A percentile compares a stretch with the other conserved stretches of the same genome.
phyloP scores from a whole-genome alignment of 495 filamentous ascomycete genomes.

The Trypethelium eluteriae region DNA sequence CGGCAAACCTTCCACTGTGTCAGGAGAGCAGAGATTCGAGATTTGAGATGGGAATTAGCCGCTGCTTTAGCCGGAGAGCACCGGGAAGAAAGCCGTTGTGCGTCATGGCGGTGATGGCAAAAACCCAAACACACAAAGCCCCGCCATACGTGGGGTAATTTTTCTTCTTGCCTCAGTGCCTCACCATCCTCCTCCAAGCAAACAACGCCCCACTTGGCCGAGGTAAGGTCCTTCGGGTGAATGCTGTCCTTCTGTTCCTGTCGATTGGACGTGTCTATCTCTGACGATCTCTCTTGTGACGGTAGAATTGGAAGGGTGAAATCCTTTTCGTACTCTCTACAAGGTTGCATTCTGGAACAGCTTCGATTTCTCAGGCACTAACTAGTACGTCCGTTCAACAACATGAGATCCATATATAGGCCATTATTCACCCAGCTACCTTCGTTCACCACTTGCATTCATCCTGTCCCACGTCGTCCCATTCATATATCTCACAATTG shows the following conservation, averaged over 20 bases:
- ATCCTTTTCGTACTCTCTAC: background rate
- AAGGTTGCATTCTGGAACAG: background rate
- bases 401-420: constrained; percentile 9
- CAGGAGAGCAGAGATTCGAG: background rate
- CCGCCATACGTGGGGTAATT: constrained; percentile 7
- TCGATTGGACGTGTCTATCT: background rate
- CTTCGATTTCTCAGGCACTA: background rate
- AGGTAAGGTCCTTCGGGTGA: constrained; percentile 3
- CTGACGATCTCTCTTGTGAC: background rate
- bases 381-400: background rate
- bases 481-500: background rate
- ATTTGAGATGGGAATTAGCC: constrained; percentile 1
- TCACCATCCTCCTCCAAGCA: no score
- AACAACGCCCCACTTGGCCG: background rate
- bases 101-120: constrained; percentile 9
- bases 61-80: background rate
- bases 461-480: background rate
- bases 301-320: constrained; percentile 11
- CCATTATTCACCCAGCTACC: constrained; percentile 1
- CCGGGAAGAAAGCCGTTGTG: background rate
- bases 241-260: background rate
- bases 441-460: background rate
- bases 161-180: no score
- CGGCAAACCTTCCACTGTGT: background rate
- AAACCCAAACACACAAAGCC: background rate